phyloP scores from a whole-genome alignment of 2,329 filamentous ascomycete species.

The Dothidotthia symphoricarpi region DNA sequence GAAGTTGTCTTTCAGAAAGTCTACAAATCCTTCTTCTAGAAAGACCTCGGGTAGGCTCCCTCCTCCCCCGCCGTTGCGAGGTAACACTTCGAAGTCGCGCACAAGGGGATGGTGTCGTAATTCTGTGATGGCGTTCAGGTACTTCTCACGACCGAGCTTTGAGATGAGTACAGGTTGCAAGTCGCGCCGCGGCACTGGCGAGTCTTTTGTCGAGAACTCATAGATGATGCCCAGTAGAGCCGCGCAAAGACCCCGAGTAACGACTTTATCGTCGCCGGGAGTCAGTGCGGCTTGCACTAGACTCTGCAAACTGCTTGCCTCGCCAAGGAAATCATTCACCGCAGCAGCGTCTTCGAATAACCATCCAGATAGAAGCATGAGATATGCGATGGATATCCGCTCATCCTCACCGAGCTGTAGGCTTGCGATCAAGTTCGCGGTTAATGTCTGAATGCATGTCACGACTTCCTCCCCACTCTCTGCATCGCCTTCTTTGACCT shows the following conservation, averaged over 20 bases:
- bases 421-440: conserved; percentile 79
- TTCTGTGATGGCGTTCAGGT: conserved; percentile 75
- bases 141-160: conserved; percentile 80
- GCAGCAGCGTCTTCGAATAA: conserved; percentile 88
- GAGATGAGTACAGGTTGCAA: conserved; percentile 75
- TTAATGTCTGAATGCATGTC: conserved; percentile 84
- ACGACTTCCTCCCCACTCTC: conserved; percentile 90
- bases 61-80: conserved; percentile 56
- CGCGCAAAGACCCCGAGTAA: conserved; percentile 80
- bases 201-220: conserved; percentile 97
- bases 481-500: conserved; percentile 83
- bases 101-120: conserved; percentile 75
- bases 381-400: conserved; percentile 75
- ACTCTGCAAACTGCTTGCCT: conserved; percentile 88
- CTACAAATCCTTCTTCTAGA: conserved; percentile 82
- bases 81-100: conserved; percentile 84
- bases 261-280: conserved; percentile 55
- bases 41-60: conserved; percentile 72
- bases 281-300: conserved; percentile 69
- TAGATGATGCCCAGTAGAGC: conserved; percentile 85
- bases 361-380: conserved; percentile 87
- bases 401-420: conserved; percentile 75
- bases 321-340: conserved; percentile 87
- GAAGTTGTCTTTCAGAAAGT: conserved; percentile 96
- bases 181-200: conserved; percentile 77